Evolutionary conservation across 495 filamentous ascomycete species (phyloP), one percentile per base, ranked within the genome.

Genomic region (Hypoxylon rickii): DNA sequence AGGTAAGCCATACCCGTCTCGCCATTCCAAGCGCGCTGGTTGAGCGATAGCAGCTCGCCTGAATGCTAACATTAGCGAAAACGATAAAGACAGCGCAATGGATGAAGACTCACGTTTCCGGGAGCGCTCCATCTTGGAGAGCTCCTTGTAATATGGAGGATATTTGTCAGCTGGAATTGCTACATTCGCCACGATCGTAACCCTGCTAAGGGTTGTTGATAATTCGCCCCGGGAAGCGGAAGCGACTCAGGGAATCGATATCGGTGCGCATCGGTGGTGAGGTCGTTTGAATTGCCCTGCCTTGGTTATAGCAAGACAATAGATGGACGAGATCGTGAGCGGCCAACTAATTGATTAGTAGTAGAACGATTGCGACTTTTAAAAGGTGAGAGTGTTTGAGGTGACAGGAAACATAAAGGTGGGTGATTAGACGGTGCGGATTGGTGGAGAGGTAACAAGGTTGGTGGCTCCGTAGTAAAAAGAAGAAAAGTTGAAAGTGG

Each of bases 1-100:
- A 29, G 45, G 21, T 17, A 56, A 2, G 32, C 17, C 57, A 53
- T 83, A 96, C 93, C 89, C 76, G 78, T 85, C 59, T 96, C 89
- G 44, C 89, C 93, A 68, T 87, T 78, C 94, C 94, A 98, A 20
- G 86, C 89, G 74, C 83, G 80, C 66, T 84, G 79, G 70, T 98
- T 98, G 61, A 96, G 77, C 66, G 88, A 82, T 72, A 90, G 88
- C 69, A 97, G 79, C 73, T 96, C 92, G 72, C 91, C 92, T 97
- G 55, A 33, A 53, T 47, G 15, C n/a, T 10, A 44, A 22, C 44
- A 50, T 75, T 52, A 78, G 71, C 34, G 39, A 37, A 21, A 44
- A 41, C 42, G 71, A 60, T 52, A 41, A 3, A 2, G 46, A 40
- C 37, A 33, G 16, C 39, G 36, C 22, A 8, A 44, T n/a, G 21